phyloP scores from a whole-genome alignment of 2,329 filamentous ascomycete genomes.

The Clarireedia monteithiana region DNA sequence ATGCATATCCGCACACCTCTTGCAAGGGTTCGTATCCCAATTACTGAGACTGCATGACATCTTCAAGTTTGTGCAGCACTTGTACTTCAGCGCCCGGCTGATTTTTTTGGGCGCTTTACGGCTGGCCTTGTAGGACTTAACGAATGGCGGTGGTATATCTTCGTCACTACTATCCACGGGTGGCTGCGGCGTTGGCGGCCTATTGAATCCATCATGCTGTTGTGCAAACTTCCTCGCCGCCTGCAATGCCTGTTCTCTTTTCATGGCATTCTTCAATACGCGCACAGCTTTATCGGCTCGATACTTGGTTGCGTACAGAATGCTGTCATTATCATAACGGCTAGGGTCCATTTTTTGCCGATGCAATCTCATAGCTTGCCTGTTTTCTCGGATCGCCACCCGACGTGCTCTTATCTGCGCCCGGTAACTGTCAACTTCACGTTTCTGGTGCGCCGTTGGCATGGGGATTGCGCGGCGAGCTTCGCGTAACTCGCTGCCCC shows the following conservation, averaged over 20 bases:
- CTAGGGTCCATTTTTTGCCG: not conserved
- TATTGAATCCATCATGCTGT: not conserved
- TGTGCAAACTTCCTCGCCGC: not conserved
- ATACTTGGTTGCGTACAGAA: not conserved
- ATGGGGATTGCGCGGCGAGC: too few relatives aligned
- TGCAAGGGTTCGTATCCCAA: too few relatives aligned
- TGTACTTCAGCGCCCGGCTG: too few relatives aligned
- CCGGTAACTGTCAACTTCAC: not conserved
- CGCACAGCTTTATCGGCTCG: not conserved
- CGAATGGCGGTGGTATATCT: not conserved
- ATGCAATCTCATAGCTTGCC: not conserved
- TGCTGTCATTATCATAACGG: not conserved
- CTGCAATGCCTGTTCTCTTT: not conserved
- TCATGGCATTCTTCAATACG: not conserved
- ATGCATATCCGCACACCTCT: too few relatives aligned
- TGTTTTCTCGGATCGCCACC: too few relatives aligned
- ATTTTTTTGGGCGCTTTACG: too few relatives aligned
- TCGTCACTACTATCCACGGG: slow-evolving; percentile 4
- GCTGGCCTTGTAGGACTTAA: too few relatives aligned
- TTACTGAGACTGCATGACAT: too few relatives aligned
- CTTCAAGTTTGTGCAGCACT: too few relatives aligned
- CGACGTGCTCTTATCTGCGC: not conserved
- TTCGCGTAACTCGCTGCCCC: too few relatives aligned
- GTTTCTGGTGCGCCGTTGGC: not conserved
- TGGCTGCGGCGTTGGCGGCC: not conserved